Evolutionary conservation across 805 yeast genomes (phyloP).

Genomic region (Tetrapisispora pingtungensis): DNA sequence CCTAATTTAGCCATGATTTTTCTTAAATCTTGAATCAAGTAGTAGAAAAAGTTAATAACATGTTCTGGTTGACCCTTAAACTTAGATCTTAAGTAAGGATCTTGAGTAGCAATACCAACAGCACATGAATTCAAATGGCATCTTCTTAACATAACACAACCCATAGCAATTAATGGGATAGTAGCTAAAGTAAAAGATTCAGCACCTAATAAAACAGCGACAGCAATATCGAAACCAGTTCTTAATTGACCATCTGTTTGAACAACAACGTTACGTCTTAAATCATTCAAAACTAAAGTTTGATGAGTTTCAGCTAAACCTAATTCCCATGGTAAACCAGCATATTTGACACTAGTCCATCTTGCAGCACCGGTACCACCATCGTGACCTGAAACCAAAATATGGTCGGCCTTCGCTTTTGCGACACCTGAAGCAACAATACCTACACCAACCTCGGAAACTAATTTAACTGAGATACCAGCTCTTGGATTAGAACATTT

Average conservation of each 20-base stretch:
- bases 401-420: slow-evolving; percentile 96
- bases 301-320: slow-evolving; percentile 98
- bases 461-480: slow-evolving; percentile 90
- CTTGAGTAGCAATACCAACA: slow-evolving; percentile 98
- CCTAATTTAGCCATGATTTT: slow-evolving; percentile 91
- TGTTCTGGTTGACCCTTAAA: slow-evolving; percentile 97
- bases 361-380: slow-evolving; percentile 99
- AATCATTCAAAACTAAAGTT: slow-evolving; percentile 87
- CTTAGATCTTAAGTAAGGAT: slow-evolving; percentile 83
- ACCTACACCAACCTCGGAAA: slow-evolving; percentile 98
- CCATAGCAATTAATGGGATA: slow-evolving; percentile 92
- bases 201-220: slow-evolving; percentile 93
- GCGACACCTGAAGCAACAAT: slow-evolving; percentile 99
- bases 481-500: slow-evolving; percentile 97
- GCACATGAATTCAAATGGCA: slow-evolving; percentile 94
- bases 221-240: slow-evolving; percentile 94
- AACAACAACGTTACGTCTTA: slow-evolving; percentile 88
- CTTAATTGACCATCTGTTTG: slow-evolving; percentile 98
- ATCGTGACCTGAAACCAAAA: slow-evolving; percentile 92
- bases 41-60: slow-evolving; percentile 94
- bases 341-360: slow-evolving; percentile 93
- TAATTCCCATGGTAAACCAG: slow-evolving; percentile 98
- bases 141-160: slow-evolving; percentile 93
- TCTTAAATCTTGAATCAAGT: slow-evolving; percentile 85
- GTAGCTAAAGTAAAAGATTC: slow-evolving; percentile 99